Evolutionary conservation across 108 stramenopile species (phyloP).

Genomic region (Cyclotella sp.): DNA sequence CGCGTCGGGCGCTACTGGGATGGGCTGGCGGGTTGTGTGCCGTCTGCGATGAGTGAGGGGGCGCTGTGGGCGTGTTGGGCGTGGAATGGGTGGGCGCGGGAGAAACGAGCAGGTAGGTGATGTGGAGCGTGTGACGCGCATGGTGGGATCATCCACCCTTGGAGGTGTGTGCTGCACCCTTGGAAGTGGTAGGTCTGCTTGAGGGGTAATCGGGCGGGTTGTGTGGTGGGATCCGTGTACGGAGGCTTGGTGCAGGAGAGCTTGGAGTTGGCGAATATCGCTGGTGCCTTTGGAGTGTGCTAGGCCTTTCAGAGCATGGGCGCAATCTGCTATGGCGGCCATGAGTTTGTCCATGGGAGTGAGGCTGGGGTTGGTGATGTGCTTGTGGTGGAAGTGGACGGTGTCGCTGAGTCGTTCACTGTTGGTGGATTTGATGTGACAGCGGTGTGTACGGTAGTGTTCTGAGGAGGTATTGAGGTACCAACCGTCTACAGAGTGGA

Average conservation of each 20-base stretch:
- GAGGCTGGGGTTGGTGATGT: constrained; percentile 3
- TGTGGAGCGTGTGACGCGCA: too few species aligned
- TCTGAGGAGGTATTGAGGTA: neutral
- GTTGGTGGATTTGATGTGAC: neutral
- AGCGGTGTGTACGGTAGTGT: neutral
- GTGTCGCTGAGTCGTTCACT: neutral
- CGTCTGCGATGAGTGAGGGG: too few species aligned
- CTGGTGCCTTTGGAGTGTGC: neutral
- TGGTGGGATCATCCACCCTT: too few species aligned
- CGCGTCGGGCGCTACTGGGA: neutral
- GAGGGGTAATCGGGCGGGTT: too few species aligned
- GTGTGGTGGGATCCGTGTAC: too few species aligned
- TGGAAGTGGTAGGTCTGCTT: too few species aligned
- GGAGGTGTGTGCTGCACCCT: too few species aligned
- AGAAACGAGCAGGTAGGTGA: too few species aligned
- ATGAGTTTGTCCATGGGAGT: neutral
- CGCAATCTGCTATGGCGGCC: neutral
- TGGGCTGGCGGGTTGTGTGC: neutral
- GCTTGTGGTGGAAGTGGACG: neutral
- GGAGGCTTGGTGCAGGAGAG: neutral
- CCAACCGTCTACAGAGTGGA: neutral
- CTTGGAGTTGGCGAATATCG: neutral
- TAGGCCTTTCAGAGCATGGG: neutral
- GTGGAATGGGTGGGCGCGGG: too few species aligned
- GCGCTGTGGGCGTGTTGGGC: too few species aligned